Percentiles rank a stretch among this genome's conserved stretches.
These are phyloP conservation scores for Ophidiomyces ophidiicola DNA, from an alignment of 2,329 filamentous ascomycete species.

Conservation along the genomic window DNA sequence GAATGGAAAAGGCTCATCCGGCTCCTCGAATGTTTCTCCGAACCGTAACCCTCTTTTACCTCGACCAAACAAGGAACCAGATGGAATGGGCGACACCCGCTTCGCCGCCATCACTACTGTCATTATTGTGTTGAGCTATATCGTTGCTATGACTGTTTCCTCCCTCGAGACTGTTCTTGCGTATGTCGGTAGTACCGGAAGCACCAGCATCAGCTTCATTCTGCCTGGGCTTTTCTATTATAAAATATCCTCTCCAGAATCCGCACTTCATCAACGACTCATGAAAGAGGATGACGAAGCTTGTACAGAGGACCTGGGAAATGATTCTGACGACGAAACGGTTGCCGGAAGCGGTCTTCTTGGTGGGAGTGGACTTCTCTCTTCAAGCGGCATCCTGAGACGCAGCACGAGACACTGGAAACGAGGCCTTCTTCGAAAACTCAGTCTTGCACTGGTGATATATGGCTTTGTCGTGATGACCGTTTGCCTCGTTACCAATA, in stretches of 20 bases:
- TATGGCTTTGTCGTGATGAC: slow-evolving; percentile 86
- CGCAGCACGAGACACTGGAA: slow-evolving; percentile 53
- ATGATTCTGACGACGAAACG: slow-evolving; percentile 24
- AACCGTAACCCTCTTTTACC: slow-evolving; percentile 34
- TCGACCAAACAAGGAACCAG: slow-evolving; percentile 15
- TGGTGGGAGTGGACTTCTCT: slow-evolving; percentile 35
- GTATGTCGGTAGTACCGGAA: slow-evolving; percentile 89
- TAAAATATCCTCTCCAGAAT: slow-evolving; percentile 88
- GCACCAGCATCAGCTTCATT: slow-evolving; percentile 93
- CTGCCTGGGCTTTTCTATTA: slow-evolving; percentile 95
- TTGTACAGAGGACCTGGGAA: slow-evolving; percentile 41
- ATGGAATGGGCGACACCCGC: slow-evolving; percentile 66
- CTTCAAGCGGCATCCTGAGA: slow-evolving; percentile 46
- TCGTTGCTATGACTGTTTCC: slow-evolving; percentile 79
- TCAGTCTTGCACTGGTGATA: slow-evolving; percentile 62
- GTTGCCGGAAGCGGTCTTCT: slow-evolving; percentile 21
- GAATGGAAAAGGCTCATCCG: slow-evolving; percentile 22
- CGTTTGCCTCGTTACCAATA: slow-evolving; percentile 73
- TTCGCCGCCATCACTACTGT: slow-evolving; percentile 81
- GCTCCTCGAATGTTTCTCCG: slow-evolving; percentile 33
- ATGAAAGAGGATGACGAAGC: slow-evolving; percentile 80
- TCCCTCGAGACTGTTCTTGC: slow-evolving; percentile 84
- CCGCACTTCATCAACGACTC: slow-evolving; percentile 70
- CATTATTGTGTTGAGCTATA: slow-evolving; percentile 74
- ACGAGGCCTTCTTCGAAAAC: slow-evolving; percentile 52